Percentiles rank a stretch among this genome's conserved stretches.
These are phyloP conservation scores for Solanum lycopersicoides DNA, from an alignment of 257 asterid genomes.

Conservation along the genomic window DNA sequence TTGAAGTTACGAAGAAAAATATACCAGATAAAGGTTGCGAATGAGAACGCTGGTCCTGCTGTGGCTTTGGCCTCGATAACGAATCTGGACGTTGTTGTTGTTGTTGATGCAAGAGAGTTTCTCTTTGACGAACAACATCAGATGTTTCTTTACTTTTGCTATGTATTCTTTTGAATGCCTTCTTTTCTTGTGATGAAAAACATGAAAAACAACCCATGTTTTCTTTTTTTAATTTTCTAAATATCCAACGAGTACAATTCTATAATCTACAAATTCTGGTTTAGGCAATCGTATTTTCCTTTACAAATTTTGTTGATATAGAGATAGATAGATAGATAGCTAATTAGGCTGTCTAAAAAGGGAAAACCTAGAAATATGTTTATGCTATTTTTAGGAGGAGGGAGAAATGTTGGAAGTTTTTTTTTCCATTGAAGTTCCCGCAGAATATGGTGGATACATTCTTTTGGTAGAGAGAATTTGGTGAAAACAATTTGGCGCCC, in stretches of 20 bases:
- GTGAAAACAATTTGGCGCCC: not conserved
- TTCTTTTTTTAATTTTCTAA: not conserved
- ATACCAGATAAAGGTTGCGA: not conserved
- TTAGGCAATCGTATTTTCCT: not conserved
- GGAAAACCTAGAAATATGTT: not conserved
- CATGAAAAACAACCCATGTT: slow-evolving; percentile 14
- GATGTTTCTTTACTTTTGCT: not conserved
- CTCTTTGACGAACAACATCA: not conserved
- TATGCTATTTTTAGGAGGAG: not conserved
- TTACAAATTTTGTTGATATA: not conserved
- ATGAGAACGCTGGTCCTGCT: not conserved
- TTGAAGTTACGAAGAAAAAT: not conserved
- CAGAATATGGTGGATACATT: slow-evolving; percentile 15
- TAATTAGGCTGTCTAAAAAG: not conserved
- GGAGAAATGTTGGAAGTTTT: not conserved
- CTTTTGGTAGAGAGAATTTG: slow-evolving; percentile 18
- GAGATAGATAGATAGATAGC: not conserved
- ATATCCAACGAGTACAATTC: not conserved
- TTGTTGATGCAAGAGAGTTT: not conserved
- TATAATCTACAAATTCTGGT: not conserved
- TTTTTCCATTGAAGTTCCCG: slow-evolving; percentile 14
- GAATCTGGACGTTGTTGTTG: not conserved
- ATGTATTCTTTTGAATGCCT: not conserved
- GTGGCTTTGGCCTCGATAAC: not conserved
- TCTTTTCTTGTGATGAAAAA: slow-evolving; percentile 10